These are phyloP conservation scores for Pilasporangium apinafurcum DNA, from an alignment of 352 stramenopile genomes.

Conservation along the genomic window DNA sequence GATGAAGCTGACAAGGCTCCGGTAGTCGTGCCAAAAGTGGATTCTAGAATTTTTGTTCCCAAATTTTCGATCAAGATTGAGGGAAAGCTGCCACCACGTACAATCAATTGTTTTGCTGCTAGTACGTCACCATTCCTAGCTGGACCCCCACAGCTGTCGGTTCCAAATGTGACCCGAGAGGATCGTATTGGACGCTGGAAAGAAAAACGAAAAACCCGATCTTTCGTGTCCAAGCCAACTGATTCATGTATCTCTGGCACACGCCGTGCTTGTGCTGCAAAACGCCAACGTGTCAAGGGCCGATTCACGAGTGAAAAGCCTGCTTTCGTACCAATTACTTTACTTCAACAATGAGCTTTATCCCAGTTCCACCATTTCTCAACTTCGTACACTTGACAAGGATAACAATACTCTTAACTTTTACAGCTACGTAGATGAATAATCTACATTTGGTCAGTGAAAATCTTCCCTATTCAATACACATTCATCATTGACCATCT, in stretches of 20 bases:
- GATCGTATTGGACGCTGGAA: conserved; percentile 21
- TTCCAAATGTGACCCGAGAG: conserved; percentile 5
- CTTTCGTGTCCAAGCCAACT: conserved; percentile 7
- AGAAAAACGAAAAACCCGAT: conserved; percentile 33
- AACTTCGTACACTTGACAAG: neutral
- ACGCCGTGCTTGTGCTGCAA: conserved; percentile 47
- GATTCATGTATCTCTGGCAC: conserved; percentile 37
- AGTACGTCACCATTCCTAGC: conserved; percentile 13
- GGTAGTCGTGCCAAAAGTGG: conserved; percentile 10
- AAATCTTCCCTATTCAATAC: too few relatives aligned
- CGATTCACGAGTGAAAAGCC: conserved; percentile 49
- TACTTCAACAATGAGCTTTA: conserved; percentile 28
- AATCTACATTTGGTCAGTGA: too few relatives aligned
- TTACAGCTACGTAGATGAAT: neutral
- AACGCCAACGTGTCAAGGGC: conserved; percentile 58
- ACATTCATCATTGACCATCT: too few relatives aligned
- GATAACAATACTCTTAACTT: conserved; percentile 2
- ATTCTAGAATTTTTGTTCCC: conserved; percentile 51
- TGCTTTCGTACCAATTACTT: conserved; percentile 59
- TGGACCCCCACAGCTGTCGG: conserved; percentile 17
- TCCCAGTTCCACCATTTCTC: neutral
- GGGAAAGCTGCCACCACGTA: conserved; percentile 1
- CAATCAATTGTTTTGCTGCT: neutral
- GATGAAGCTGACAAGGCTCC: conserved; percentile 1
- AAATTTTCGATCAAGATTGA: conserved; percentile 51